A percentile compares a stretch with the other conserved stretches of the same genome.
These are phyloP conservation scores for Tricholomella constricta DNA, from an alignment of 768 basidiomycete genomes.

Conservation along the genomic window DNA sequence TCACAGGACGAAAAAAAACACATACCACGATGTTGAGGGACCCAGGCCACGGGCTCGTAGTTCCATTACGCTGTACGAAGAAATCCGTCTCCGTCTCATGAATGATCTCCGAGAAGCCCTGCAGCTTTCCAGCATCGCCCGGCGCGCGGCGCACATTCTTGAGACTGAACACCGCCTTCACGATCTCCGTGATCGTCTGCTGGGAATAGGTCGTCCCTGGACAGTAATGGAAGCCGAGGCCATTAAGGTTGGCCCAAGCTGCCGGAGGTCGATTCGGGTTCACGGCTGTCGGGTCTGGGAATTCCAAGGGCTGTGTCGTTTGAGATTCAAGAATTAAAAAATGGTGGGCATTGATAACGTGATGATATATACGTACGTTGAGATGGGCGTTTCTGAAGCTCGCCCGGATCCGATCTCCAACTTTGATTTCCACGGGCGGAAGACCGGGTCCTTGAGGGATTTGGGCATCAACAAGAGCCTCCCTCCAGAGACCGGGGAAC, in stretches of 20 bases:
- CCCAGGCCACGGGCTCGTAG: conserved; percentile 38
- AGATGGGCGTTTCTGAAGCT: conserved; percentile 47
- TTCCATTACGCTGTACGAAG: conserved; percentile 35
- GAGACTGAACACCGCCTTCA: conserved; percentile 45
- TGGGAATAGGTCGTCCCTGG: conserved; percentile 38
- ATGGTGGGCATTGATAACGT: too few relatives aligned
- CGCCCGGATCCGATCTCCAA: conserved; percentile 41
- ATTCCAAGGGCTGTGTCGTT: conserved; percentile 37
- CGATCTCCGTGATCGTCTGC: conserved; percentile 42
- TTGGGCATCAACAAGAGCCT: conserved; percentile 29
- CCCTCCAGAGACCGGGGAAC: conserved; percentile 43
- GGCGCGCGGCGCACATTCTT: conserved; percentile 49
- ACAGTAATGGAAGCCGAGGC: conserved; percentile 42
- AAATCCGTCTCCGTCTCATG: conserved; percentile 39
- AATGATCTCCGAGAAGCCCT: conserved; percentile 29
- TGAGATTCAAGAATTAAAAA: too few relatives aligned
- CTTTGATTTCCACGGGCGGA: conserved; percentile 36
- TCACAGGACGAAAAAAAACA: conserved; percentile 1
- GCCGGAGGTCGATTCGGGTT: conserved; percentile 14
- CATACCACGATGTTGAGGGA: conserved; percentile 36
- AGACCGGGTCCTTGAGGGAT: conserved; percentile 38
- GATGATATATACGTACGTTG: too few relatives aligned
- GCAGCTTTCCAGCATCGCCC: conserved; percentile 42
- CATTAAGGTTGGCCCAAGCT: conserved; percentile 23
- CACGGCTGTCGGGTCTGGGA: conserved; percentile 40